Evolutionary conservation across 164 flowering plant genomes (phyloP), one percentile per base, ranked within the genome.

Genomic region (Vitis rotundifolia): DNA sequence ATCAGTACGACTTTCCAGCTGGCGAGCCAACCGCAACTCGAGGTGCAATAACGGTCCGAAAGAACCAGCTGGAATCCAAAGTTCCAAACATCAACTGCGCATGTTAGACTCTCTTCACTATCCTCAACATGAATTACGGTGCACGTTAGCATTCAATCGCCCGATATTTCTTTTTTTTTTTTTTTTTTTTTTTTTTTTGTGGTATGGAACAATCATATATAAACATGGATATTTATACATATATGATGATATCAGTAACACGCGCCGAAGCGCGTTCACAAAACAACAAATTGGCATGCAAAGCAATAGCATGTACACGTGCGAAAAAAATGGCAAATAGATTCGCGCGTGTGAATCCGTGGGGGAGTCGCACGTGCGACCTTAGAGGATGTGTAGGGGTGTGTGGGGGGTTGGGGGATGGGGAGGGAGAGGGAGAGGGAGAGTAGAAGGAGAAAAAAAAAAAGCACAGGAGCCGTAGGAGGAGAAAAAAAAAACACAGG

Each of bases 21-120:
- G 69, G 69, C 55, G n/a, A 15, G 49, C 59, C 44, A 66, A 72
- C 44, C 75, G 64, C 66, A 66, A 15, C 61, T 18, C 70, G 67
- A 72, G 75, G 75, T 22, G 31, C 61, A 18, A 44, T 61, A 66
- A 72, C 77, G 69, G 69, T 74, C 68, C 59, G 2, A 54, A 48
- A 14, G 9, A 19, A 31, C 71, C 76, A 73, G 76, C 76, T 73
- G 76, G 67, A 68, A 48, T 68, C 76, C 71, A 73, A 16, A 18
- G 53, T 1, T 22, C 2, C 9, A 59, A 2, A 26, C 16, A 31
- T 1, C 61, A 49, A 5, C 19, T 14, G 65, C 54, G 59, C 60
- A 72, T 57, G 15, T 29, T 63, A 63, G 65, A 37, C 52, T 9
- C 50, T 5, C 19, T 44, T 19, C 16, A 2, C 26, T 12, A n/a